Base-by-base conservation (phyloP, 371 early-diverging fungal genomes). In the Nosema muscidifuracis region DNA sequence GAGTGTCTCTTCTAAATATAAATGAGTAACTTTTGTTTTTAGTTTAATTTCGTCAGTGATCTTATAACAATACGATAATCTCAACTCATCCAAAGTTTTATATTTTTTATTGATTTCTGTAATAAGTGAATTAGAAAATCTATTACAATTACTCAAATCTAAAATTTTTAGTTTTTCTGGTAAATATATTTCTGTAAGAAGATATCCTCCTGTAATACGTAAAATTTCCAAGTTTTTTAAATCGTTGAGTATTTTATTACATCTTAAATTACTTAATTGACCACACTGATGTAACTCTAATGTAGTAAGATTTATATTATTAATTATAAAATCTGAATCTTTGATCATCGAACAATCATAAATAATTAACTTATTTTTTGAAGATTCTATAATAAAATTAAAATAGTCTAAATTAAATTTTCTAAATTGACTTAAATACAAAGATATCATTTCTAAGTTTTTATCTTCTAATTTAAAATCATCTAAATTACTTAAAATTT, bases 271-370 rank as follows among this genome's bases (percentile, higher is more conserved):
- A 16, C 36, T 47, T 2, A 75, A 43, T 58, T 75, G 75, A 15
- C 75, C 75, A 24, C 70, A 69, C 38, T 69, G 53, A 34, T 69
- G 28, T 20, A 75, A 33, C 44, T 64, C 56, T 33, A 75, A 62
- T 24, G 2, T 2, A 30, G 33, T 65, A 6, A 74, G 10, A 16
- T 58, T 61, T 38, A 33, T 51, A 20, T 40, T 20, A 38, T 47
- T 34, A 13, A 30, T 31, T 20, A 13, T 18, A 57, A n/a, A 64
- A 34, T 53, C 33, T 44, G 55, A 18, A 57, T 71, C 58, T 64
- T 61, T 60, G 10, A 75, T 75, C 24, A 26, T 63, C 9, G 68
- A 67, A 57, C 75, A 69, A 51, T 75, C 75, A 58, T 65, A 75
- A 26, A 75, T 61, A 15, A 65, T 40, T 9, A 75, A 20, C 1